Evolutionary conservation across 2,329 filamentous ascomycete species (phyloP).

Genomic region (Tolypocladium guangdongense): DNA sequence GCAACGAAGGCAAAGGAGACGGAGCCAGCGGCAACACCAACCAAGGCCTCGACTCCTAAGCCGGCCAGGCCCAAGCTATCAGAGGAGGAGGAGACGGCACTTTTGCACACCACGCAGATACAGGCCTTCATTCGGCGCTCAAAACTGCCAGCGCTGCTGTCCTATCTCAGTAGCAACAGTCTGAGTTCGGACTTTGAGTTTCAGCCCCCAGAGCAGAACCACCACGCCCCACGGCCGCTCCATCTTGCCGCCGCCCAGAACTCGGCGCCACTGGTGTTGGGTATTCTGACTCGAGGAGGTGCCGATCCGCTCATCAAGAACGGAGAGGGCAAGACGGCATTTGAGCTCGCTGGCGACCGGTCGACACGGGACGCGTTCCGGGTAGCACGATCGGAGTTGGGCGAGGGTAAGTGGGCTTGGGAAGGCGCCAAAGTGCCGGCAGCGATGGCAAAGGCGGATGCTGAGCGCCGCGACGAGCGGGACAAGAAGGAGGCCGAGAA

Average conservation of each 20-base stretch:
- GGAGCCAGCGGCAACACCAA: constrained; percentile 21
- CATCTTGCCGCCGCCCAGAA: constrained; percentile 80
- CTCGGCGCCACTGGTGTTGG: constrained; percentile 62
- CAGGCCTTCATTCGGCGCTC: constrained; percentile 81
- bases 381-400: constrained; percentile 71
- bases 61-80: constrained; percentile 53
- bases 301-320: constrained; percentile 65
- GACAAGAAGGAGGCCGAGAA: constrained; percentile 60
- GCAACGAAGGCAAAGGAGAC: constrained; percentile 38
- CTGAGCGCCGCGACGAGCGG: constrained; percentile 54
- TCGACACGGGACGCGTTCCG: constrained; percentile 85
- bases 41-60: constrained; percentile 32
- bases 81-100: constrained; percentile 73
- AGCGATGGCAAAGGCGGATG: constrained; percentile 59
- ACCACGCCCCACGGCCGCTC: constrained; percentile 73
- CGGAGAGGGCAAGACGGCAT: constrained; percentile 70
- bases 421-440: constrained; percentile 61
- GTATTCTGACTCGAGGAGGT: constrained; percentile 62
- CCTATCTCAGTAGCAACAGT: constrained; percentile 70
- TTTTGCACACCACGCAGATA: constrained; percentile 79
- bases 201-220: constrained; percentile 57
- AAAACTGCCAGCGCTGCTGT: constrained; percentile 76
- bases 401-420: constrained; percentile 72
- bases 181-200: constrained; percentile 66
- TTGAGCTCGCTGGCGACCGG: constrained; percentile 79